Percentiles rank a stretch among this genome's conserved stretches.
These are phyloP conservation scores for Xylariaceae sp. DNA, from an alignment of 2,329 filamentous ascomycete genomes.

Conservation along the genomic window DNA sequence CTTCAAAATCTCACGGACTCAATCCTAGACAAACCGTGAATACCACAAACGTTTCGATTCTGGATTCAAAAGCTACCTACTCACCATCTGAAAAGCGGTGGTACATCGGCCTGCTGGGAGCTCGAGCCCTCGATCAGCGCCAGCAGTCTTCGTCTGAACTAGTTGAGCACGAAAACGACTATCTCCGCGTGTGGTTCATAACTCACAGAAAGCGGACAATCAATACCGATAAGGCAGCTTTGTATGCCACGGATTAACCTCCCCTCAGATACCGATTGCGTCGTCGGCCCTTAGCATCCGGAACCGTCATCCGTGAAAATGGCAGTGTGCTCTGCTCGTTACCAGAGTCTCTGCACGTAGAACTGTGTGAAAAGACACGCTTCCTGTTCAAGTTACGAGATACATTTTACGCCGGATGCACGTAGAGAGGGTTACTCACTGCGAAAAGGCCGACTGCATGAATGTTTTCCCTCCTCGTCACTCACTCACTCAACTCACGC, in stretches of 20 bases:
- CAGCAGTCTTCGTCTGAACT: conserved; percentile 4
- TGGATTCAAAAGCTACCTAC: neutral
- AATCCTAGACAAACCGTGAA: neutral
- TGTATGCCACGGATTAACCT: neutral
- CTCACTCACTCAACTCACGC: neutral
- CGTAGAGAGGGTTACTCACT: conserved; percentile 14
- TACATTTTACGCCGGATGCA: conserved; percentile 10
- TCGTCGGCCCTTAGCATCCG: neutral
- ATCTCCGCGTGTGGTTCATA: neutral
- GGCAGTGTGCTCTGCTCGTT: too few species aligned
- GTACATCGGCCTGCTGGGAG: neutral
- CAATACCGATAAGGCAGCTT: neutral
- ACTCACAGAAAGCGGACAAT: neutral
- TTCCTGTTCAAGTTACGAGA: too few species aligned
- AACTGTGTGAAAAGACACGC: neutral
- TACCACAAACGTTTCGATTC: neutral
- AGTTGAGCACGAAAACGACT: neutral
- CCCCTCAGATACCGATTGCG: neutral
- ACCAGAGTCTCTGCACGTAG: neutral
- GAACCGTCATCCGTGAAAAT: neutral
- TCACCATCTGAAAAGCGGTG: neutral
- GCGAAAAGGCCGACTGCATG: conserved; percentile 17
- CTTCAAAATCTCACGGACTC: neutral
- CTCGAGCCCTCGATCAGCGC: neutral
- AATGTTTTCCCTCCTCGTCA: conserved; percentile 3